Evolutionary conservation across 164 flowering plant species (phyloP).

Genomic region (Tetrastigma voinierianum): DNA sequence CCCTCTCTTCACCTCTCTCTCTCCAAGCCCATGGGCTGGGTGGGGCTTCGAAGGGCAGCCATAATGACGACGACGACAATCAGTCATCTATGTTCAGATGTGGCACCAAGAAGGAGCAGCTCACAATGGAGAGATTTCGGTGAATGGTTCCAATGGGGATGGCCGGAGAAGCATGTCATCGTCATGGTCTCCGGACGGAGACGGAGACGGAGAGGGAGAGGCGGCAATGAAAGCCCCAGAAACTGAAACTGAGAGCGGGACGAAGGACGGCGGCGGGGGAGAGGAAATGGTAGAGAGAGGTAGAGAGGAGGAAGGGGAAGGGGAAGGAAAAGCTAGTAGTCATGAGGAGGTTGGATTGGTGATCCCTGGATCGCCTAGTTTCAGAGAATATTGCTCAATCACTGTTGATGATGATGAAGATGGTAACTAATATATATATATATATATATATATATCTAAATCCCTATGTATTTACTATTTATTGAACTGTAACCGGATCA

Average conservation of each 20-base stretch:
- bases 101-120: slow-evolving; percentile 10
- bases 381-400: too few species aligned
- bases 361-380: too few species aligned
- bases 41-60: slow-evolving; percentile 9
- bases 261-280: neutral
- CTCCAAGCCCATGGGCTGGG: slow-evolving; percentile 11
- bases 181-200: too few species aligned
- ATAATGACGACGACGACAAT: slow-evolving; percentile 6
- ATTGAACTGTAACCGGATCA: too few species aligned
- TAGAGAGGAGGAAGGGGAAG: too few species aligned
- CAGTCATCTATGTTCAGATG: neutral
- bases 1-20: neutral
- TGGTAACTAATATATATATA: too few species aligned
- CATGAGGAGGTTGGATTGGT: too few species aligned
- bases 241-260: neutral
- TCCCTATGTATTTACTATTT: too few species aligned
- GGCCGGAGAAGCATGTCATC: slow-evolving; percentile 3
- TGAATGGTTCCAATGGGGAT: neutral
- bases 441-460: too few species aligned
- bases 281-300: neutral
- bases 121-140: neutral
- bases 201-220: neutral
- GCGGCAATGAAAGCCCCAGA: neutral
- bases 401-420: too few species aligned
- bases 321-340: too few species aligned